These are phyloP conservation scores for Proliferodiscus dingleyae DNA, from an alignment of 2,329 filamentous ascomycete genomes.

Conservation along the genomic window DNA sequence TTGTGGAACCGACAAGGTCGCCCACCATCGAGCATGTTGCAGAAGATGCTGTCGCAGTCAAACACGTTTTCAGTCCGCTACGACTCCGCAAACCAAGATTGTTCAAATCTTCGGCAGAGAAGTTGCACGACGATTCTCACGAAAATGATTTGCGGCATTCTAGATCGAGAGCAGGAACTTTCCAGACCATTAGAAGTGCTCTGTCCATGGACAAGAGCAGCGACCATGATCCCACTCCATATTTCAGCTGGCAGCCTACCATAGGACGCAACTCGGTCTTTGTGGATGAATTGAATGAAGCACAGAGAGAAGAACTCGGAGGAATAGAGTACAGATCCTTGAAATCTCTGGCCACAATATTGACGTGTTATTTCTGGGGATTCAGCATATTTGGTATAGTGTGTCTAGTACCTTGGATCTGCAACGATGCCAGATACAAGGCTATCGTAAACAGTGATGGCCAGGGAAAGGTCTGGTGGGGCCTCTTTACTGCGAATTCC, in stretches of 20 bases:
- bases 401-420: constrained; percentile 76
- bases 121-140: constrained; percentile 27
- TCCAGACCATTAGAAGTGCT: constrained; percentile 51
- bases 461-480: constrained; percentile 79
- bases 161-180: constrained; percentile 37
- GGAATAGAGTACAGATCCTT: constrained; percentile 94
- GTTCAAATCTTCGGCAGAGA: constrained; percentile 33
- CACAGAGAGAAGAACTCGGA: constrained; percentile 89
- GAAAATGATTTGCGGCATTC: constrained; percentile 8
- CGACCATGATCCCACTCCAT: constrained; percentile 58
- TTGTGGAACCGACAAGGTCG: constrained; percentile 22
- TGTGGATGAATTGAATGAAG: constrained; percentile 70
- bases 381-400: constrained; percentile 75
- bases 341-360: constrained; percentile 75
- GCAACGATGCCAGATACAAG: constrained; percentile 57
- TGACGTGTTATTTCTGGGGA: constrained; percentile 75
- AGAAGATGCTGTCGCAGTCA: constrained; percentile 23
- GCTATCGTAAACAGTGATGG: constrained; percentile 56
- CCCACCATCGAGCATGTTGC: constrained; percentile 27
- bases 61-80: constrained; percentile 28
- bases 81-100: constrained; percentile 41
- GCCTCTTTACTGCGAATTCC: constrained; percentile 80
- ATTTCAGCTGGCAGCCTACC: constrained; percentile 90
- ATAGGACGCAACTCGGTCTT: constrained; percentile 92
- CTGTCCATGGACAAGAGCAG: constrained; percentile 42